Percentiles rank a stretch among this genome's conserved stretches.
Evolutionary conservation across 1,284 basidiomycete species (phyloP).

Genomic region (Ustilago shanxiensis): DNA sequence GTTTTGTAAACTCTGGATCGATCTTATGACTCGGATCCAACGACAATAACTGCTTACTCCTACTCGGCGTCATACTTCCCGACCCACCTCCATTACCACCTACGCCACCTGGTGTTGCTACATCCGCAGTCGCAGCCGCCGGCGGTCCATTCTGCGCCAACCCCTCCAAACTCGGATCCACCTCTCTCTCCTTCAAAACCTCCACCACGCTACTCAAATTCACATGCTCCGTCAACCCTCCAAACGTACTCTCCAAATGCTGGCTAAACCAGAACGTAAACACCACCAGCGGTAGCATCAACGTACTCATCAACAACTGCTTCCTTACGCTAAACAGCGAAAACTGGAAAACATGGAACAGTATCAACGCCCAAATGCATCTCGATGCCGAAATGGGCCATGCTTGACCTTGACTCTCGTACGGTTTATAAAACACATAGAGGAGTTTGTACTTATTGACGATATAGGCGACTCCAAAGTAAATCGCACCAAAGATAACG

Average conservation of each 20-base stretch:
- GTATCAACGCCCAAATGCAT: constrained; percentile 67
- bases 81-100: neutral
- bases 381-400: constrained; percentile 77
- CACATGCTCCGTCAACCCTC: constrained; percentile 82
- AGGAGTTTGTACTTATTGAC: constrained; percentile 97
- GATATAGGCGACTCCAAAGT: constrained; percentile 86
- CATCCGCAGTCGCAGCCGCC: constrained; percentile 15
- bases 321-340: constrained; percentile 84
- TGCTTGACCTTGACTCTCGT: constrained; percentile 90
- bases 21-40: constrained; percentile 36
- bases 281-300: constrained; percentile 82
- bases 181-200: constrained; percentile 31
- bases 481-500: constrained; percentile 90
- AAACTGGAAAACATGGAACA: constrained; percentile 69
- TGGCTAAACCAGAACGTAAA: constrained; percentile 85
- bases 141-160: constrained; percentile 44
- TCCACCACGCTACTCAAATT: constrained; percentile 61
- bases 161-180: constrained; percentile 29
- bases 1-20: constrained; percentile 45
- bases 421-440: constrained; percentile 93
- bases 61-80: constrained; percentile 22
- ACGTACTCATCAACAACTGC: constrained; percentile 80
- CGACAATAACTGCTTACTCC: constrained; percentile 33
- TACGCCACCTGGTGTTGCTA: neutral
- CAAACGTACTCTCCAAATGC: constrained; percentile 79